These are phyloP conservation scores for Cadophora malorum DNA, from an alignment of 2,329 filamentous ascomycete genomes.

Conservation along the genomic window DNA sequence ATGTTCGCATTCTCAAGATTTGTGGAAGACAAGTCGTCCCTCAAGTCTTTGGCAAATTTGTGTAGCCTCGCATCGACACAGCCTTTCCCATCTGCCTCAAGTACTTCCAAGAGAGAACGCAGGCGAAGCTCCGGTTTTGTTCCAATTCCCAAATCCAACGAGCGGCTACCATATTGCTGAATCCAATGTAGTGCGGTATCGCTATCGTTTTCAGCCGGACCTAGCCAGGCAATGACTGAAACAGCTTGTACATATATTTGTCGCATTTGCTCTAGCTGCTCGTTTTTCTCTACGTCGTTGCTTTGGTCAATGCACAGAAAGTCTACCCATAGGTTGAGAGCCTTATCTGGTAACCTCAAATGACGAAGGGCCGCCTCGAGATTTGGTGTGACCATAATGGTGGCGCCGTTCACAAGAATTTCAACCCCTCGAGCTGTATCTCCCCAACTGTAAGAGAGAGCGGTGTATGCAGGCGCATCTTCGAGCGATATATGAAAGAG, in stretches of 20 bases:
- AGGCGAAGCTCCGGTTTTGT: conserved; percentile 18
- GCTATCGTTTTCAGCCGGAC: conserved; percentile 27
- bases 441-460: conserved; percentile 23
- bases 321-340: conserved; percentile 41
- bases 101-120: conserved; percentile 18
- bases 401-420: conserved; percentile 21
- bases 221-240: conserved; percentile 43
- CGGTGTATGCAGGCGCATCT: conserved; percentile 14
- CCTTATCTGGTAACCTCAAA: conserved; percentile 21
- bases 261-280: conserved; percentile 41
- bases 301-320: conserved; percentile 44
- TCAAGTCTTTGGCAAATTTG: conserved; percentile 23
- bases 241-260: conserved; percentile 41
- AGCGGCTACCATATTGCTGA: conserved; percentile 23
- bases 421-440: conserved; percentile 2
- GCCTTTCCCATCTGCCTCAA: conserved; percentile 16
- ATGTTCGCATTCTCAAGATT: conserved; percentile 26
- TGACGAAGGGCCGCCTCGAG: conserved; percentile 31
- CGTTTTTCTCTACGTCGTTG: conserved; percentile 36
- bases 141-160: conserved; percentile 22
- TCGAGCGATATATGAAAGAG: conserved; percentile 7
- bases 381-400: conserved; percentile 24
- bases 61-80: conserved; percentile 19
- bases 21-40: conserved; percentile 21
- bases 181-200: conserved; percentile 29